phyloP scores from a whole-genome alignment of 1,139 yeast species.

The Meyerozyma sp. region DNA sequence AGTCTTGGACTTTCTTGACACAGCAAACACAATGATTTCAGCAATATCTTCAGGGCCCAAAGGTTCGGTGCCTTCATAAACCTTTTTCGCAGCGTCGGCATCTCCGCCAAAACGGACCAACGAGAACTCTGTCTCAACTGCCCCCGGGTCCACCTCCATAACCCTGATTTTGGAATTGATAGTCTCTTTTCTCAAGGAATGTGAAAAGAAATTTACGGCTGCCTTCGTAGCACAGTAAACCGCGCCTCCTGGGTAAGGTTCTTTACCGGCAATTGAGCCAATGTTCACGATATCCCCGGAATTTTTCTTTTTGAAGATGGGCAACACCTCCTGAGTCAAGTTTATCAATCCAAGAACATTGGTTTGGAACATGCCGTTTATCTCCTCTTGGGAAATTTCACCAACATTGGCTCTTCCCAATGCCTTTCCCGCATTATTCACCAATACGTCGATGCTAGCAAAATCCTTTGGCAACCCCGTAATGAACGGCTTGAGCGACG shows the following conservation, averaged over 20 bases:
- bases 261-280: conserved; percentile 87
- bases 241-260: conserved; percentile 81
- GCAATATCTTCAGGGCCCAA: conserved; percentile 76
- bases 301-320: conserved; percentile 41
- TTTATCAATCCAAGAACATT: conserved; percentile 39
- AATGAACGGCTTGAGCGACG: conserved; percentile 28
- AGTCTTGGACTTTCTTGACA: conserved; percentile 66
- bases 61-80: conserved; percentile 70
- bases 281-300: conserved; percentile 76
- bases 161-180: conserved; percentile 71
- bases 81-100: conserved; percentile 58
- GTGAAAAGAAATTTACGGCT: conserved; percentile 71
- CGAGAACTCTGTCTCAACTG: conserved; percentile 84
- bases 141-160: conserved; percentile 83
- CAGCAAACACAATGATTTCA: conserved; percentile 68
- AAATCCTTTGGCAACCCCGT: conserved; percentile 28
- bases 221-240: conserved; percentile 89
- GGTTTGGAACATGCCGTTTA: conserved; percentile 35
- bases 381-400: conserved; percentile 25
- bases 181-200: conserved; percentile 72
- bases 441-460: conserved; percentile 33
- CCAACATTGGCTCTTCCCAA: conserved; percentile 37
- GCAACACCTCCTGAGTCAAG: conserved; percentile 37
- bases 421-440: conserved; percentile 42
- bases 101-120: conserved; percentile 74